Evolutionary conservation across 2,329 filamentous ascomycete species (phyloP), one percentile per base, ranked within the genome.

Genomic region (Fusarium foetens): DNA sequence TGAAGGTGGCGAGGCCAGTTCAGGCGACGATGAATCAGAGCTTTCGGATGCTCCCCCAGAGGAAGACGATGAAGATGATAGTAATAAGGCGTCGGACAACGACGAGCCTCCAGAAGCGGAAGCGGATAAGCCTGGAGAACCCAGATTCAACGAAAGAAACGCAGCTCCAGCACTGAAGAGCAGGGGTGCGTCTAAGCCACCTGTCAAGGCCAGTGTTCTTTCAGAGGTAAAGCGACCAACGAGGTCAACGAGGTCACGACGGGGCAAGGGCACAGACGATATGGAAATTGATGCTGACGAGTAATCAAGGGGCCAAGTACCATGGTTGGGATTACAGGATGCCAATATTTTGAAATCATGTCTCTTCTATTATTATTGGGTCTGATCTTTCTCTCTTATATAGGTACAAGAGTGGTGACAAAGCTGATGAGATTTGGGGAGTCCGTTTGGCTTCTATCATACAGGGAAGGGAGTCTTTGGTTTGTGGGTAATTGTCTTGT

Each of bases 241-340:
- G 31, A 77, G 75, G 66, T 60, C 75, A 39, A 72, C 75, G 23
- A 76, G 80, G 54, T 58, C 73, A 14, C 76, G 79, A n/a, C 73
- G 76, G 35, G 72, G 75, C 36, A 80, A 75, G 69, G 76, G 77
- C 25, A 63, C 72, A 23, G 76, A 76, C 17, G 79, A 79, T 23
- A 82, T 83, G 81, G 81, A 82, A 13, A 66, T 81, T 39, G 81
- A 83, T 59, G 76, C 79, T 36, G 79, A 79, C 46, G 74, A 79
- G 43, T 79, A 79, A 46, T 54, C 52, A 42, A 54, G 36, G 21
- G 49, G 31, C 33, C 7, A n/a, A 16, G 57, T 31, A 21, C 17
- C 19, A 36, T 38, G 39, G 49, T 57, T 54, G 61, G 72, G 67
- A 71, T 67, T 49, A 67, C 42, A 63, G 61, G 42, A 63, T 57